These are phyloP conservation scores for Pseudogymnoascus sp. DNA, from an alignment of 2,329 filamentous ascomycete genomes.

Conservation along the genomic window DNA sequence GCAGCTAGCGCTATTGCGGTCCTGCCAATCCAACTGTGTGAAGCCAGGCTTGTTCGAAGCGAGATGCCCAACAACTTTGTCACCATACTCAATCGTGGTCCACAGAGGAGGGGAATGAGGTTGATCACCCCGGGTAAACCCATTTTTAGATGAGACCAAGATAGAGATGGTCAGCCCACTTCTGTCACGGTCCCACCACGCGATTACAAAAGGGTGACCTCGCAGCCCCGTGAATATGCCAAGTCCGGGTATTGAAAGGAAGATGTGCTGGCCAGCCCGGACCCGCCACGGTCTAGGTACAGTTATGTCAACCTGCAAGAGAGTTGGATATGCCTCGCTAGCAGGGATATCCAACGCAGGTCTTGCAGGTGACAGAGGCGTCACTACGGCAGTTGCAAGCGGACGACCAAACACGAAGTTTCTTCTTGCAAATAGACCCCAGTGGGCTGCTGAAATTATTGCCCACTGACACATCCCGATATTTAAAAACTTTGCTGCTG, in stretches of 20 bases:
- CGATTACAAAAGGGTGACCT: constrained; percentile 17
- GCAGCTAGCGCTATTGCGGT: neutral
- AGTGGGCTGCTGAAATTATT: constrained; percentile 5
- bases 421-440: constrained; percentile 13
- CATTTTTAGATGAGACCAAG: constrained; percentile 13
- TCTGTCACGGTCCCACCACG: constrained; percentile 13
- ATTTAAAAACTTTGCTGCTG: constrained; percentile 11
- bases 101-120: constrained; percentile 14
- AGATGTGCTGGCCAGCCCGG: constrained; percentile 14
- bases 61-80: constrained; percentile 12
- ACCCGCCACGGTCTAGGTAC: constrained; percentile 14
- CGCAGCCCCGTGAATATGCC: constrained; percentile 10
- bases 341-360: neutral
- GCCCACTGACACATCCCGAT: constrained; percentile 12
- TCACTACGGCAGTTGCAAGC: constrained; percentile 12
- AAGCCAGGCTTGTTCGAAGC: constrained; percentile 7
- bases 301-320: constrained; percentile 13
- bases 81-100: constrained; percentile 8
- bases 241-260: constrained; percentile 14
- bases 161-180: constrained; percentile 14
- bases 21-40: constrained; percentile 10
- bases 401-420: constrained; percentile 13
- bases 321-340: neutral
- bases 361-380: constrained; percentile 8
- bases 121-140: constrained; percentile 16